A percentile compares a stretch with the other conserved stretches of the same genome.
phyloP scores from a whole-genome alignment of 371 early-diverging fungal species.

The Rhizopus microsporus region DNA sequence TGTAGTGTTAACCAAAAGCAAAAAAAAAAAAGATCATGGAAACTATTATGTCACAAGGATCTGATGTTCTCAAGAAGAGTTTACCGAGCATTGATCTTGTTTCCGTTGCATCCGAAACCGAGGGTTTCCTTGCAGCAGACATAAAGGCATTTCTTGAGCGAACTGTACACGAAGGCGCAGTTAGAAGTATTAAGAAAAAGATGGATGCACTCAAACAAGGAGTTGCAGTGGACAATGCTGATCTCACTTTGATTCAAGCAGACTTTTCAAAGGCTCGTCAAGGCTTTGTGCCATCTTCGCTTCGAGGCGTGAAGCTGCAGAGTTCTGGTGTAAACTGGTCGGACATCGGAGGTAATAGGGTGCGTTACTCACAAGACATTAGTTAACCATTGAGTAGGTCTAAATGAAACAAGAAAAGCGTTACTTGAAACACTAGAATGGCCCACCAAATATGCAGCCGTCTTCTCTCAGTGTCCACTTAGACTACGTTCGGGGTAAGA shows the following conservation, averaged over 20 bases:
- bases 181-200: conserved; percentile 60
- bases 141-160: conserved; percentile 78
- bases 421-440: conserved; percentile 92
- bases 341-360: conserved; percentile 79
- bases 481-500: conserved; percentile 86
- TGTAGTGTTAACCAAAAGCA: conserved; percentile 6
- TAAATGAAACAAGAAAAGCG: conserved; percentile 78
- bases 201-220: conserved; percentile 21
- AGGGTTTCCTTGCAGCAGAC: conserved; percentile 89
- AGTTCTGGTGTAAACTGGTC: conserved; percentile 81
- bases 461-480: conserved; percentile 86
- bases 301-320: conserved; percentile 82
- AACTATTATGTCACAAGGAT: conserved; percentile 55
- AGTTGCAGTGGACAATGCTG: conserved; percentile 6
- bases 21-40: conserved; percentile 50
- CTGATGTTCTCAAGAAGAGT: conserved; percentile 35
- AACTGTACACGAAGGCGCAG: conserved; percentile 80
- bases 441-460: conserved; percentile 90
- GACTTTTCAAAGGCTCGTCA: conserved; percentile 78
- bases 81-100: conserved; percentile 64
- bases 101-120: conserved; percentile 78
- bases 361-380: neutral
- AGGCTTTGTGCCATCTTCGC: conserved; percentile 80
- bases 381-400: conserved; percentile 42
- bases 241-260: conserved; percentile 44